Evolutionary conservation across 2,329 filamentous ascomycete genomes (phyloP).

Genomic region (Dothistroma septosporum): DNA sequence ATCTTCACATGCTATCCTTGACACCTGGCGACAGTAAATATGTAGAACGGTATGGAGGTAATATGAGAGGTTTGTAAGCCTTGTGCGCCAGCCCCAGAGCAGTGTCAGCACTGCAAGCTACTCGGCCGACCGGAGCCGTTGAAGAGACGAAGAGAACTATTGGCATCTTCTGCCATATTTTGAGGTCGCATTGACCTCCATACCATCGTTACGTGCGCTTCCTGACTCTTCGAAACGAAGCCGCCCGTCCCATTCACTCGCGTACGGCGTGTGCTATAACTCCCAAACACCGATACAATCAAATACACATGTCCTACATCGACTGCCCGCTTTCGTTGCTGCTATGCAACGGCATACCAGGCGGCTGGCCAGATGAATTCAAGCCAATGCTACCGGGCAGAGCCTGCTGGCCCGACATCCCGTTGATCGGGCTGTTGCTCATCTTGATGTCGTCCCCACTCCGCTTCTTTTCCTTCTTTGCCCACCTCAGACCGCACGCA

Average conservation of each 20-base stretch:
- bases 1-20: background rate
- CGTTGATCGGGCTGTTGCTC: constrained; percentile 18
- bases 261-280: constrained; percentile 10
- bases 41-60: background rate
- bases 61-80: background rate
- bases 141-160: background rate
- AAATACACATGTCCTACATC: constrained; percentile 7
- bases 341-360: constrained; percentile 24
- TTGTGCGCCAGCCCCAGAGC: too few relatives aligned
- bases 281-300: constrained; percentile 1
- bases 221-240: background rate
- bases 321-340: constrained; percentile 18
- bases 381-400: constrained; percentile 15
- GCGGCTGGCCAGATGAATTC: constrained; percentile 18
- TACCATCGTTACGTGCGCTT: background rate
- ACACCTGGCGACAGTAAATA: background rate
- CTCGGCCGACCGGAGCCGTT: background rate
- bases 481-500: constrained; percentile 64
- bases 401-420: constrained; percentile 14
- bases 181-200: background rate
- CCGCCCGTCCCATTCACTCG: constrained; percentile 4
- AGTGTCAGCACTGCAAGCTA: background rate
- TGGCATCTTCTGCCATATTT: background rate
- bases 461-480: constrained; percentile 40
- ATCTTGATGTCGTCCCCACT: constrained; percentile 26